phyloP scores from a whole-genome alignment of 2,329 filamentous ascomycete genomes.

The Aspergillus carbonarius region DNA sequence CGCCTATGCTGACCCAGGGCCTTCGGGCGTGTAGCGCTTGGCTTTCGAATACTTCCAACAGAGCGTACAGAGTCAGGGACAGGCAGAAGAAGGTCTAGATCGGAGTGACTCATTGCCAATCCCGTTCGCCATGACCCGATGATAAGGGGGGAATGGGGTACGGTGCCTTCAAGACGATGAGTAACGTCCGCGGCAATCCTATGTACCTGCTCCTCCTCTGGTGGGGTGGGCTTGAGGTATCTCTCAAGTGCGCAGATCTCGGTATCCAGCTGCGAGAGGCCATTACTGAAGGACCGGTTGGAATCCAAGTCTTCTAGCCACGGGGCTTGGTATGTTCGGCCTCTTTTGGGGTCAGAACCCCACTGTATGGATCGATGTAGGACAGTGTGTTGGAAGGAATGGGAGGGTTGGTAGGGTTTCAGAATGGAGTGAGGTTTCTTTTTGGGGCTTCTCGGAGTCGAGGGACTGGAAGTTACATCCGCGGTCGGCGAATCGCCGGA shows the following conservation, averaged over 20 bases:
- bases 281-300: conserved; percentile 16
- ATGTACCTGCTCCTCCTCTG: conserved; percentile 40
- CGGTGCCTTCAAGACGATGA: conserved; percentile 26
- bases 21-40: conserved; percentile 36
- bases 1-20: conserved; percentile 24
- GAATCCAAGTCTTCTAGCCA: conserved; percentile 34
- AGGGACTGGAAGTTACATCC: conserved; percentile 4
- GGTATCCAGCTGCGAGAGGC: conserved; percentile 34
- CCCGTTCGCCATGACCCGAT: conserved; percentile 57
- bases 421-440: neutral
- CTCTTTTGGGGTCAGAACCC: conserved; percentile 4
- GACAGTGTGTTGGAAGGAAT: no score
- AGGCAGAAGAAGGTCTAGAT: conserved; percentile 53
- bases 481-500: neutral
- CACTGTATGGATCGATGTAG: neutral
- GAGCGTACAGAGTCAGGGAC: conserved; percentile 27
- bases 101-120: conserved; percentile 53
- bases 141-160: conserved; percentile 39
- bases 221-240: conserved; percentile 45
- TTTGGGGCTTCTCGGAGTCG: neutral
- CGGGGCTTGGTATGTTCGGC: conserved; percentile 25
- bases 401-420: neutral
- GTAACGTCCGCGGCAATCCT: conserved; percentile 29
- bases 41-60: conserved; percentile 25
- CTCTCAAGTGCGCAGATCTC: conserved; percentile 49